Base-by-base conservation (phyloP, 352 stramenopile genomes). In the Stephanocyclus meneghinianus region DNA sequence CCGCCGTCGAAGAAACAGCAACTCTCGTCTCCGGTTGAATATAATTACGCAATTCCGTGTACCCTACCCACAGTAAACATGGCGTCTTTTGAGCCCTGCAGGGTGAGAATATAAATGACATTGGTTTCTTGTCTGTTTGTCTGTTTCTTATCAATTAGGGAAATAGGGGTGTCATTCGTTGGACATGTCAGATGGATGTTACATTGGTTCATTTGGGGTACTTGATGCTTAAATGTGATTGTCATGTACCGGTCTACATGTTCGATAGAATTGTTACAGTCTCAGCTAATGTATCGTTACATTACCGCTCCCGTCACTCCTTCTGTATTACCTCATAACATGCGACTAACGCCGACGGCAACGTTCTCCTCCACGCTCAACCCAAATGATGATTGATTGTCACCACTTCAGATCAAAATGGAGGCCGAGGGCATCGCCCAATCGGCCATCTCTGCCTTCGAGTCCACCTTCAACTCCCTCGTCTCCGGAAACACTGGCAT, bases 371-470 rank as follows among this genome's bases (percentile, higher is more conserved):
- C 1, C 18, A 62, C 21, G 26, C 51, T 16, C 51, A 6, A 6
- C 32, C 32, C 11, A 45, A 47, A 47, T 45, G 11, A 47, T 47
- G 18, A 64, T 18, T 7, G 7, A 29, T 35, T 16, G n/a, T 18
- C 29, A 16, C 44, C 56, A n/a, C 37, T 29, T 37, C 91, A 97
- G 90, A 84, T 92, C 80, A 99, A 99, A 93, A 99, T 99, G 97
- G 89, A 96, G 82, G 91, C 91, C 40, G 97, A 97, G 26, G 96
- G 96, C 55, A 94, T 98, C 71, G 97, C 95, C 71, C 90, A 95
- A 44, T 96, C 96, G 18, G 96, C 96, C 71, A 98, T 99, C 89
- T 96, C 97, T 78, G 95, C 97, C 57, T 99, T 99, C 78, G 95
- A 98, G 91, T 98, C 95, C 81, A 98, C 95, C 55, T 99, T 98